phyloP scores from a whole-genome alignment of 2,329 filamentous ascomycete species.

The Venturia aucupariae region DNA sequence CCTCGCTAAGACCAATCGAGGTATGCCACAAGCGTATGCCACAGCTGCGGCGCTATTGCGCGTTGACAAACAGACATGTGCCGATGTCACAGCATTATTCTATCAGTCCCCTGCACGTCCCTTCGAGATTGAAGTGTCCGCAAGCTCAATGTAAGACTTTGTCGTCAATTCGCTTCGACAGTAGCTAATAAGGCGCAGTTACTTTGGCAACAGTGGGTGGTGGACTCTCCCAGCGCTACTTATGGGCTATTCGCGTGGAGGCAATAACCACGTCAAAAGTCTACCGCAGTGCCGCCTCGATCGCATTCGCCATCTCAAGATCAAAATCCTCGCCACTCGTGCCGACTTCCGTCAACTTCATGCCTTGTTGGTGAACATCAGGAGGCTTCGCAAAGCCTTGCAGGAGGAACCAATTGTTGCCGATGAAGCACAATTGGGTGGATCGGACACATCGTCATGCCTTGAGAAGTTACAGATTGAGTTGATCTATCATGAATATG shows the following conservation, averaged over 20 bases:
- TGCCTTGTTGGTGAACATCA: neutral
- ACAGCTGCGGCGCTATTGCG: neutral
- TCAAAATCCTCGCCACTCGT: neutral
- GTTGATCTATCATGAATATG: neutral
- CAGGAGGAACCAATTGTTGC: neutral
- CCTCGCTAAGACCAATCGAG: neutral
- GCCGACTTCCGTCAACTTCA: neutral
- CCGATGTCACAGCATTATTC: neutral
- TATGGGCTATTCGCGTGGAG: neutral
- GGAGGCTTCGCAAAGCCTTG: neutral
- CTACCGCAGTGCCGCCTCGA: neutral
- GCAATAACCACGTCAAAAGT: neutral
- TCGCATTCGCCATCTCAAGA: neutral
- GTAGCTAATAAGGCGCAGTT: neutral
- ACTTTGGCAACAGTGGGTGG: neutral
- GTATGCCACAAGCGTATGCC: neutral
- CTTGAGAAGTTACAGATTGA: neutral
- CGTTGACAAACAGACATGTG: slow-evolving; percentile 1
- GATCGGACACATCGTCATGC: neutral
- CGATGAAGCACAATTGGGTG: neutral
- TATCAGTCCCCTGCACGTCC: neutral
- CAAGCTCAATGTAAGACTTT: neutral
- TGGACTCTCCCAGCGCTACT: neutral
- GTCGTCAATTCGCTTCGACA: neutral
- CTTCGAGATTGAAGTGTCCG: neutral